Evolutionary conservation across 441 rosid species (phyloP), one percentile per base, ranked within the genome.

Genomic region (Raphanus hybrid): DNA sequence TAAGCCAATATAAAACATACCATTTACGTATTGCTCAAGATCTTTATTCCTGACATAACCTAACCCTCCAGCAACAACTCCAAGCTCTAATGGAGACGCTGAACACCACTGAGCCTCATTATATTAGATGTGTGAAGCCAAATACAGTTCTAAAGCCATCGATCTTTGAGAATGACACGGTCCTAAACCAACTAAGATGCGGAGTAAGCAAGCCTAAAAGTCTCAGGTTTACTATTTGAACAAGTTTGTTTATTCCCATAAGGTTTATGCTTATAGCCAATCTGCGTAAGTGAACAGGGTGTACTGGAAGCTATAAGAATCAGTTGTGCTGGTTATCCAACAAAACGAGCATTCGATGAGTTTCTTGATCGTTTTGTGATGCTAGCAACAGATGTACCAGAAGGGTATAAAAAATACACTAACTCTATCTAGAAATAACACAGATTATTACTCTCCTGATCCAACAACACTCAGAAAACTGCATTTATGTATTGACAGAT

Each of bases 41-140:
- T 76, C 73, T 32, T 77, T 76, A 71, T 75, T 82, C 45, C 75
- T 70, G 35, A 75, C 71, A 34, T 76, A 79, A 77, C 41, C 69
- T 72, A 79, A 79, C 74, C 74, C 45, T 84, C 62, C 86, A 89
- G 93, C 90, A 84, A 87, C 93, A 89, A 89, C 80, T 89, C 57
- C 93, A 89, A 87, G 69, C 91, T 67, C 76, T 87, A 66, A 89
- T 89, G 93, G 93, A 89, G 81, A 89, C 91, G 14, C 66, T 89
- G 69, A 87, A 60, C 83, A 84, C 91, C 65, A 86, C 91, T 11
- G 88, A 83, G 72, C 88, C 86, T 23, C 88, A 83, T 71, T 86
- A 86, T 69, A 84, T 86, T 65, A 83, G 93, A 87, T 87, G 93
- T 79, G 93, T 89, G 71, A 89, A 89, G 81, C 93, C 93, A 75